phyloP scores from a whole-genome alignment of 1,139 yeast genomes.

The Protomyces arabidopsidicola region DNA sequence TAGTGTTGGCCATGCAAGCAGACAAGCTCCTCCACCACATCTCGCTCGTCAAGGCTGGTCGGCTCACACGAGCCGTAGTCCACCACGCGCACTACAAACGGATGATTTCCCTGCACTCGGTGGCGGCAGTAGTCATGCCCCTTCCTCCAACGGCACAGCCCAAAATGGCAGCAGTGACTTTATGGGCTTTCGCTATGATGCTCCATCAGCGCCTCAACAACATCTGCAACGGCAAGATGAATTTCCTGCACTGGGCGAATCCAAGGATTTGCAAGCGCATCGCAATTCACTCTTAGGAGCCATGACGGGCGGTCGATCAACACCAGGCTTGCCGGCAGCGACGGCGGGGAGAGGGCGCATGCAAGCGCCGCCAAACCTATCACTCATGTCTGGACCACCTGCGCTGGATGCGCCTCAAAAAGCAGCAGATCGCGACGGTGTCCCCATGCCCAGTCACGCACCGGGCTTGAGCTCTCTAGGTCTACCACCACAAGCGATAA shows the following conservation, averaged over 20 bases:
- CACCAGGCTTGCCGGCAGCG: background rate
- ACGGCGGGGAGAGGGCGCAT: background rate
- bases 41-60: constrained; percentile 1
- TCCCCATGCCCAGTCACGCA: constrained; percentile 20
- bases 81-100: constrained; percentile 14
- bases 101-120: constrained; percentile 27
- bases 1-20: constrained; percentile 7
- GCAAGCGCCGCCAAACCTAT: constrained; percentile 20
- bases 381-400: constrained; percentile 24
- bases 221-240: constrained; percentile 2
- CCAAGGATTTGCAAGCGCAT: constrained; percentile 14
- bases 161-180: constrained; percentile 12
- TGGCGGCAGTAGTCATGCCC: background rate
- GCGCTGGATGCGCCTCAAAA: constrained; percentile 15
- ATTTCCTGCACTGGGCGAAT: background rate
- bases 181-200: constrained; percentile 18
- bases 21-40: background rate
- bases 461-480: constrained; percentile 13
- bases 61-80: constrained; percentile 5
- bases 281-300: constrained; percentile 18
- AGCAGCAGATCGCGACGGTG: constrained; percentile 21
- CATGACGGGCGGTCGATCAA: constrained; percentile 22
- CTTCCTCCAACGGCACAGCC: background rate
- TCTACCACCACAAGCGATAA: constrained; percentile 1
- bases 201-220: constrained; percentile 1